These are phyloP conservation scores for Prunus fruticosa DNA, from an alignment of 306 rosid genomes.

Conservation along the genomic window DNA sequence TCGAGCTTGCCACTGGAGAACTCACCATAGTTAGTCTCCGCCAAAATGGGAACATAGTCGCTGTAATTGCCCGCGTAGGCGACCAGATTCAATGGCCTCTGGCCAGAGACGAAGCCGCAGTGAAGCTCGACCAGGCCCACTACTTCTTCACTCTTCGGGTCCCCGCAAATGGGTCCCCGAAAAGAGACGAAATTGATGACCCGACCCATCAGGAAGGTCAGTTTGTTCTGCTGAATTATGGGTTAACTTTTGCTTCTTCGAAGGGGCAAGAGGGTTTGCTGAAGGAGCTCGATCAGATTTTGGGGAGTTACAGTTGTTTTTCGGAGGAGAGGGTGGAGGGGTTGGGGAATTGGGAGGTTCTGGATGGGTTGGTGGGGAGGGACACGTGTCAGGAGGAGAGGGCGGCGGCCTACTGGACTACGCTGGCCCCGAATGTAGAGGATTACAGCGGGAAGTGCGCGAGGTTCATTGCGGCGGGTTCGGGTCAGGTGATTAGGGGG, in stretches of 20 bases:
- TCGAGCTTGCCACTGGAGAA: slow-evolving; percentile 75
- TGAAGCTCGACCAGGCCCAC: slow-evolving; percentile 72
- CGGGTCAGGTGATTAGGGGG: slow-evolving; percentile 69
- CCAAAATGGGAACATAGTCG: slow-evolving; percentile 54
- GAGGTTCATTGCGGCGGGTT: slow-evolving; percentile 72
- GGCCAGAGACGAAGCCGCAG: slow-evolving; percentile 69
- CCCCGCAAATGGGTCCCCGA: slow-evolving; percentile 33
- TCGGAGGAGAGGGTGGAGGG: slow-evolving; percentile 55
- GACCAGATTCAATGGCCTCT: slow-evolving; percentile 78
- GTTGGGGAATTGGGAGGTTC: slow-evolving; percentile 41
- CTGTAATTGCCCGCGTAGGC: slow-evolving; percentile 66
- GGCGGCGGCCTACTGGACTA: slow-evolving; percentile 83
- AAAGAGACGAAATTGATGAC: neutral
- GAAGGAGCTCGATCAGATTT: slow-evolving; percentile 54
- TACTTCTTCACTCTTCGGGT: slow-evolving; percentile 67
- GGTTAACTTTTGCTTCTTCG: slow-evolving; percentile 52
- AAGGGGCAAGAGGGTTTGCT: slow-evolving; percentile 48
- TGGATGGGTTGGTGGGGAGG: slow-evolving; percentile 45
- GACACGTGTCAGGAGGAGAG: slow-evolving; percentile 54
- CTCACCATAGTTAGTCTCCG: slow-evolving; percentile 45
- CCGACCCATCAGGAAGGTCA: neutral
- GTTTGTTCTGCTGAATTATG: slow-evolving; percentile 58
- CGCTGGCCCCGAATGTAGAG: slow-evolving; percentile 88
- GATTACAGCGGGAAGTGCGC: slow-evolving; percentile 64
- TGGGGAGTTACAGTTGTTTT: slow-evolving; percentile 59